Conservation (phyloP, 495 filamentous ascomycete genomes). For the Lindgomyces ingoldianus region DNA sequence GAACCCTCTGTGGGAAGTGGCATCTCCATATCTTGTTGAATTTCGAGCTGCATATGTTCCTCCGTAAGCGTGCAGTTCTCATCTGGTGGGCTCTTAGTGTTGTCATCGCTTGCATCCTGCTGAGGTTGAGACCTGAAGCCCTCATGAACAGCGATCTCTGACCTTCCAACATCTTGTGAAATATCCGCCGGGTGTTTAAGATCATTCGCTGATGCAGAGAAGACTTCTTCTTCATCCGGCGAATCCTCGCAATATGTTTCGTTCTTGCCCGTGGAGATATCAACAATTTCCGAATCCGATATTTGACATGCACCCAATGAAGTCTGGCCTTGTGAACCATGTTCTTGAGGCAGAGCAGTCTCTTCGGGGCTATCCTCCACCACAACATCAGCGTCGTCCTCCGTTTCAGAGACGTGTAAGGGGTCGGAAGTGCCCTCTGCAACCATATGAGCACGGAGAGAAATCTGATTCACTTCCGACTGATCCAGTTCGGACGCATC, state of each 20-base stretch:
- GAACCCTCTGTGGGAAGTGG: neutral
- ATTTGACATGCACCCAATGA: no score
- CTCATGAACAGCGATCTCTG: conserved; percentile 1
- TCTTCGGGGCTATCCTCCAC: no score
- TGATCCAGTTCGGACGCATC: neutral
- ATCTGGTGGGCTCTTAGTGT: neutral
- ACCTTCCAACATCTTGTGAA: conserved; percentile 4
- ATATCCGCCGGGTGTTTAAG: neutral
- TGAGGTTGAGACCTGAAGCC: neutral
- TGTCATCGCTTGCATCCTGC: neutral
- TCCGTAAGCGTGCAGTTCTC: conserved; percentile 2
- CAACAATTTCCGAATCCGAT: no score
- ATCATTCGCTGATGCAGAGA: neutral
- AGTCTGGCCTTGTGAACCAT: no score
- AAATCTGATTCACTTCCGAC: neutral
- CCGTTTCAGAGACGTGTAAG: neutral
- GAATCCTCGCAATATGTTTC: neutral
- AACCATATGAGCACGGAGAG: neutral
- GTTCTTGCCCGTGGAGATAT: no score
- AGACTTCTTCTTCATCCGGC: neutral
- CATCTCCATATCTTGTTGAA: conserved; percentile 18
- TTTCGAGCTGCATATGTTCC: conserved; percentile 9
- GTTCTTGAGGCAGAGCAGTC: no score
- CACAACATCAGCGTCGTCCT: neutral
- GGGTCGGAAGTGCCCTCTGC: neutral